Conservation (phyloP, 1,284 basidiomycete species). For the Inonotus obliquus region DNA sequence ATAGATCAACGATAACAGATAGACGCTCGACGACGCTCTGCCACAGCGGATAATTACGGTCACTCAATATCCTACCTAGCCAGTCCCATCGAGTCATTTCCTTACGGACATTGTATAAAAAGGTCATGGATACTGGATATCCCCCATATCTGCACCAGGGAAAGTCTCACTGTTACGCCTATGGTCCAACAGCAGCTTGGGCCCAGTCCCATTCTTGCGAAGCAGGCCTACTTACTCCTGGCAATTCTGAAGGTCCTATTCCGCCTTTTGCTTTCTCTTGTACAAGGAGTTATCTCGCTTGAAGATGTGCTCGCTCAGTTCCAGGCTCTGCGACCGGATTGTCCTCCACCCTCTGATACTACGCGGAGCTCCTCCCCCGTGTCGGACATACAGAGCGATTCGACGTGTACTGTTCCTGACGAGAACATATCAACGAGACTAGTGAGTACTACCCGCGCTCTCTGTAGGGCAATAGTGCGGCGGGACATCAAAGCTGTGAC, state of each 20-base stretch:
- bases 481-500: not conserved
- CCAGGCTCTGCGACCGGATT: not conserved
- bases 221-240: not conserved
- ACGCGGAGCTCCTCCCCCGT: not conserved
- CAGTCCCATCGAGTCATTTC: no score
- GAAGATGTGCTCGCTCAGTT: not conserved
- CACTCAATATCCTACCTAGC: no score
- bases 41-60: no score
- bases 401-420: not conserved
- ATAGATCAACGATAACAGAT: no score
- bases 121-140: not conserved
- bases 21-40: no score
- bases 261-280: not conserved
- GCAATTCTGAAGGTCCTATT: not conserved
- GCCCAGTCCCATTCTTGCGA: not conserved
- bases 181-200: not conserved
- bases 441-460: not conserved
- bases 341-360: not conserved
- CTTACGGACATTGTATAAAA: not conserved
- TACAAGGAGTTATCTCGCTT: not conserved
- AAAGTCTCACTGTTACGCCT: not conserved
- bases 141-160: not conserved
- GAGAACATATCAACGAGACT: not conserved
- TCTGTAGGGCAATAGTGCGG: not conserved
- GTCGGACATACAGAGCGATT: not conserved